Evolutionary conservation across 129 eudicot species (phyloP), one percentile per base, ranked within the genome.

Genomic region (Pittosporum tobira): DNA sequence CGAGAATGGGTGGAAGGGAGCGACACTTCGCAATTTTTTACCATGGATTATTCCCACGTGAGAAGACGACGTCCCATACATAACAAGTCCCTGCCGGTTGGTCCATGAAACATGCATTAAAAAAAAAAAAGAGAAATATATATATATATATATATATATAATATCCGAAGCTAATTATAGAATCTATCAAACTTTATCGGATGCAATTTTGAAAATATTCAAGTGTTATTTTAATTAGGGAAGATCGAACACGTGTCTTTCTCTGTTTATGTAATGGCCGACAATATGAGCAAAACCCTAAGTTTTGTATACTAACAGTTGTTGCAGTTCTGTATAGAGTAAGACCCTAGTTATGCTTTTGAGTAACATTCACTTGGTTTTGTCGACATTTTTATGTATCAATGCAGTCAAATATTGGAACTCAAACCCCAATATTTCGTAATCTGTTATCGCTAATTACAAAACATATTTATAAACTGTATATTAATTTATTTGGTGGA

Each of bases 61-160:
- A 77, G 77, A 74, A 77, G 81, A 62, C 71, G 87, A 48, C 84
- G 84, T 23, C 87, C 94, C 5, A 80, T 80, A 71, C 94, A 84
- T 66, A 84, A 58, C 63, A 58, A 23, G 12, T 38, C 50, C 49
- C 31, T 58, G 2, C 63, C 63, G 21, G 50, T 58, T 10, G 63
- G 36, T 56, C 61, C 61, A 34, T 56, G 46, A 56, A 56, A 56
- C 61, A 31, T 30, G 61, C 25, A 55, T 3, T 8, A 14, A 45
- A 2, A 1, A 1, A 43, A 13, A 5, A n/a, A 25, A 25, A 15
- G 36, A 52, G 5, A 53, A 1, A 1, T 6, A 28, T 16, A 25
- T n/a, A n/a, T n/a, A n/a, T n/a, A n/a, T n/a, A n/a, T n/a, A n/a
- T n/a, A n/a, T n/a, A n/a, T n/a, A n/a, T n/a, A n/a, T n/a, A n/a